Evolutionary conservation across 306 rosid species (phyloP).

Genomic region (Cercis canadensis): DNA sequence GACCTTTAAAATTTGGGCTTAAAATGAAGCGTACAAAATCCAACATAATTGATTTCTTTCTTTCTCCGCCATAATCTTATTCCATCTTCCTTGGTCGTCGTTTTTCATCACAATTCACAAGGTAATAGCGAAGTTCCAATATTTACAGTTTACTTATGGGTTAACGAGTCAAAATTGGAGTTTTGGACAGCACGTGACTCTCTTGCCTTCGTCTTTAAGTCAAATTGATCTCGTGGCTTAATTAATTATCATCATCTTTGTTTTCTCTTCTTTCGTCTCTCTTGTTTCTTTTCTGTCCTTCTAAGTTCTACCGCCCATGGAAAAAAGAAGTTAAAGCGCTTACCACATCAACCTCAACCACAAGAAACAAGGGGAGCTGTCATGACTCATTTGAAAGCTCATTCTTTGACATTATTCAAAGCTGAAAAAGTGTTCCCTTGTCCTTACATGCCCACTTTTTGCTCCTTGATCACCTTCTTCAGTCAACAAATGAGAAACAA

Average conservation of each 20-base stretch:
- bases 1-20: no score
- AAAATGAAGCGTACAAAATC: no score
- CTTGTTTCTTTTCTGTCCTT: neutral
- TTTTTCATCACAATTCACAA: no score
- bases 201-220: neutral
- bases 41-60: no score
- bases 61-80: no score
- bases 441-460: slow-evolving; percentile 40
- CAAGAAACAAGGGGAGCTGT: neutral
- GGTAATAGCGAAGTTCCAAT: no score
- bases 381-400: neutral
- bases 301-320: neutral
- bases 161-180: neutral
- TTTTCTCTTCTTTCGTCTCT: neutral
- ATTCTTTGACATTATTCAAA: slow-evolving; percentile 6
- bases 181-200: neutral
- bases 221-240: neutral
- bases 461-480: neutral
- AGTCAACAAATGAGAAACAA: neutral
- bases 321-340: neutral
- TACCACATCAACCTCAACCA: neutral
- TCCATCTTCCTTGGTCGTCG: no score
- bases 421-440: slow-evolving; percentile 45
- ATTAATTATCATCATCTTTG: neutral
- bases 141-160: no score